Evolutionary conservation across 176 grass and related monocot genomes (phyloP).

Genomic region (Phoenix dactylifera): DNA sequence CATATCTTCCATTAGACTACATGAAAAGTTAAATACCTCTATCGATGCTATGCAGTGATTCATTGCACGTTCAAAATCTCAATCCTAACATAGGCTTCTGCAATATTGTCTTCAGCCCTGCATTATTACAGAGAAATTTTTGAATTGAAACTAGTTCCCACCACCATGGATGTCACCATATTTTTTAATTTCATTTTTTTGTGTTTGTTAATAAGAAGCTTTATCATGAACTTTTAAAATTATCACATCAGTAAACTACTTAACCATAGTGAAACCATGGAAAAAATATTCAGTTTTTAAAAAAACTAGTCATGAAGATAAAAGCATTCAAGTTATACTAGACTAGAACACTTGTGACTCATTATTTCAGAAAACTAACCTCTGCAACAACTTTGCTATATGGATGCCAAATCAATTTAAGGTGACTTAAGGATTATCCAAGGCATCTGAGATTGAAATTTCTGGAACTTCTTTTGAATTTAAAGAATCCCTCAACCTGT

Average conservation of each 20-base stretch:
- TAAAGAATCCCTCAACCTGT: constrained; percentile 55
- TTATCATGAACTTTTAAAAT: no score
- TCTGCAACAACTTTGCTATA: constrained; percentile 79
- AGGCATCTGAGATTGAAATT: constrained; percentile 27
- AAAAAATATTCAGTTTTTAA: no score
- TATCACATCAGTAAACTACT: no score
- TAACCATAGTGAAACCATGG: no score
- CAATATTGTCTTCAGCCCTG: constrained; percentile 70
- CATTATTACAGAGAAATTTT: constrained; percentile 11
- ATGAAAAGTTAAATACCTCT: constrained; percentile 29
- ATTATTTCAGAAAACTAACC: constrained; percentile 31
- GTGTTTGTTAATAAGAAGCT: no score
- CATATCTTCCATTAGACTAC: not conserved
- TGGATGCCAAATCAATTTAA: constrained; percentile 62
- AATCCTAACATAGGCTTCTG: constrained; percentile 52
- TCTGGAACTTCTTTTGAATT: constrained; percentile 13
- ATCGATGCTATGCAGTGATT: constrained; percentile 75
- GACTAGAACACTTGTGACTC: no score
- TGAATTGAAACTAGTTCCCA: constrained; percentile 1
- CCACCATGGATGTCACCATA: no score
- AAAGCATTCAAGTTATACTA: no score
- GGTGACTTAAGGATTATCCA: constrained; percentile 44
- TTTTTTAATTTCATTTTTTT: no score
- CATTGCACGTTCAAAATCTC: constrained; percentile 46
- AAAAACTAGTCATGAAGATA: no score